Evolutionary conservation across 441 rosid genomes (phyloP), one percentile per base, ranked within the genome.

Genomic region (Gossypium trilobum): DNA sequence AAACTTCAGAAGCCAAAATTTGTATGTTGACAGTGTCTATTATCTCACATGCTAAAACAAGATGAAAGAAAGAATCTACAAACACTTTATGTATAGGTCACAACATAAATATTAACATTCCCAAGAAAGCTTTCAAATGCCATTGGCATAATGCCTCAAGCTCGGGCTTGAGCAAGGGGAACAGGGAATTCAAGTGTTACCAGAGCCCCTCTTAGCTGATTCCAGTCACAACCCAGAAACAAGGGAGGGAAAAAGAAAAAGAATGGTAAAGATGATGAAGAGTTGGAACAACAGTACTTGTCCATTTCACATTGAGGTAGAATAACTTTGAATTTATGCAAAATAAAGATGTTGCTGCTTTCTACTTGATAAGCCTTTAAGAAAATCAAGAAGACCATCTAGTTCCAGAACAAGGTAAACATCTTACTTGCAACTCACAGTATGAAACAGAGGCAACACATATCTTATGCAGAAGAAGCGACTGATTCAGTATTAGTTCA

Each of bases 21-120:
- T 27, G 25, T 22, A 50, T 68, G 31, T 4, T 19, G 51, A 50
- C 2, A 68, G 29, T 50, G 33, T 52, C 9, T 2, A 51, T 51
- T 8, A 51, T 68, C 60, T 51, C 46, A 68, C 48, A 68, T 51
- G 58, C 46, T 51, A 16, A 9, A 51, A 51, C 48, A 51, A 68
- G 54, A 16, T 42, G 10, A 68, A 51, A 8, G 42, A 27, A 67
- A 51, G 27, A 68, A 68, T 14, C 0, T 14, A 7, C 5, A 29
- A 25, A 67, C 27, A 50, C 71, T 14, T 67, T 25, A 67, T 16
- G 13, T 48, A 48, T 25, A 14, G 7, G 42, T 14, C 42, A 39
- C 13, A 25, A 48, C 9, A 25, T 25, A 48, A 48, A 25, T 48
- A 66, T 48, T 46, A 67, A 25, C 16, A 48, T 17, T 8, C 5